Evolutionary conservation across 495 filamentous ascomycete genomes (phyloP).

Genomic region (Aspergillus kassunensis): DNA sequence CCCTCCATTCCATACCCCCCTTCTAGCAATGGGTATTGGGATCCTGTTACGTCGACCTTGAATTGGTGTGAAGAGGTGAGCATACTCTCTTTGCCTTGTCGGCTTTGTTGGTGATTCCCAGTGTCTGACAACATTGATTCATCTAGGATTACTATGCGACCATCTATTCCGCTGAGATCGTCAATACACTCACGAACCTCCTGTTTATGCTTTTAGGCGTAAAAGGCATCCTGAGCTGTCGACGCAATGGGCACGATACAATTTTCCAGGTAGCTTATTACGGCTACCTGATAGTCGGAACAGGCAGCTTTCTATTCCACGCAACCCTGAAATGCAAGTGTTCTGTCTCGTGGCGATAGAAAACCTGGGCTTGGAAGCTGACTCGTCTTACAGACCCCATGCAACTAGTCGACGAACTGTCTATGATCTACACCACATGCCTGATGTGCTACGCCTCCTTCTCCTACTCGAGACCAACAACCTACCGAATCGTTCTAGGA

Average conservation of each 20-base stretch:
- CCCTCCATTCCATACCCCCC: slow-evolving; percentile 69
- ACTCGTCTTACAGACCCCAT: slow-evolving; percentile 68
- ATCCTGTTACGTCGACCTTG: slow-evolving; percentile 79
- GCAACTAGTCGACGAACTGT: slow-evolving; percentile 94
- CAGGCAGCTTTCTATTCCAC: slow-evolving; percentile 80
- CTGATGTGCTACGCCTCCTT: slow-evolving; percentile 90
- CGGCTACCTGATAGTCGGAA: slow-evolving; percentile 76
- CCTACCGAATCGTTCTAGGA: slow-evolving; percentile 56
- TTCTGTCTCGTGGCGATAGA: neutral
- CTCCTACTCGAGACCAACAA: slow-evolving; percentile 59
- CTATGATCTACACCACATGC: slow-evolving; percentile 97
- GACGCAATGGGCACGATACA: slow-evolving; percentile 63
- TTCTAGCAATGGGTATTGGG: slow-evolving; percentile 68
- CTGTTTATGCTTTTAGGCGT: slow-evolving; percentile 71
- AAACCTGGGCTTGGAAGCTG: slow-evolving; percentile 7
- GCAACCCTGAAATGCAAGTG: slow-evolving; percentile 71
- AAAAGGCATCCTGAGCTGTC: slow-evolving; percentile 68
- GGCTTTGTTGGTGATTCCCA: neutral
- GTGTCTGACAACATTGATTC: neutral
- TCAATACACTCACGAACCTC: slow-evolving; percentile 75
- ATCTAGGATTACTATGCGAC: slow-evolving; percentile 59
- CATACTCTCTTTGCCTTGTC: neutral
- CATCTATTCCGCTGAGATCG: slow-evolving; percentile 58
- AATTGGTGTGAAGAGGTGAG: slow-evolving; percentile 92
- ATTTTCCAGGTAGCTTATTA: slow-evolving; percentile 68